Conservation (phyloP, 768 basidiomycete genomes). For the Agrocybe chaxingu region DNA sequence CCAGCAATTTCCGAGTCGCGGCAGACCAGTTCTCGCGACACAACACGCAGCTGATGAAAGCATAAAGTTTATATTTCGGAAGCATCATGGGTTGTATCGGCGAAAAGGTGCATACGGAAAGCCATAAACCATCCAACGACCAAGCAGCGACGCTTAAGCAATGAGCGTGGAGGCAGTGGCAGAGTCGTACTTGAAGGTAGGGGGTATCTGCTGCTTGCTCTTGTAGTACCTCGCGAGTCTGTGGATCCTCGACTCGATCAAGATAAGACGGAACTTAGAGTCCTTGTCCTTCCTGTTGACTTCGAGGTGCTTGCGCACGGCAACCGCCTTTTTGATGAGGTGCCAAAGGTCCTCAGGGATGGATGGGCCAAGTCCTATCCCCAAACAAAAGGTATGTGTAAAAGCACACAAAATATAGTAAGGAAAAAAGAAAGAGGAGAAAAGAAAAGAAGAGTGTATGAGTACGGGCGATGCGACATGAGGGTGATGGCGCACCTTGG, state of each 20-base stretch:
- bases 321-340: slow-evolving; percentile 99
- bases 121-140: not conserved
- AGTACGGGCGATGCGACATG: slow-evolving; percentile 12
- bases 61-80: too few species aligned
- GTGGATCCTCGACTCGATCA: slow-evolving; percentile 99
- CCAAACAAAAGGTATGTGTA: slow-evolving; percentile 48
- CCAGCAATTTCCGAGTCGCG: too few species aligned
- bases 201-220: slow-evolving; percentile 95
- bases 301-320: slow-evolving; percentile 98
- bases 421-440: slow-evolving; percentile 7
- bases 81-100: too few species aligned
- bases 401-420: slow-evolving; percentile 8
- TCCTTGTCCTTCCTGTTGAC: slow-evolving; percentile 99
- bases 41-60: too few species aligned
- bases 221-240: slow-evolving; percentile 97
- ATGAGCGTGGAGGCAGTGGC: slow-evolving; percentile 91
- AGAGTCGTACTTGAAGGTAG: slow-evolving; percentile 98
- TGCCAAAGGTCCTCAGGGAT: slow-evolving; percentile 99
- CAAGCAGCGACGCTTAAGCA: slow-evolving; percentile 40
- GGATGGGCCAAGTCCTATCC: slow-evolving; percentile 90
- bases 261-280: slow-evolving; percentile 91
- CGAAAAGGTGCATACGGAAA: too few species aligned
- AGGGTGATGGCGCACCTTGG: slow-evolving; percentile 58
- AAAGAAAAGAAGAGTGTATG: slow-evolving; percentile 20
- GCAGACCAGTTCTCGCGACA: too few species aligned